Conservation (phyloP, 306 rosid genomes). For the Glycine latifolia region DNA sequence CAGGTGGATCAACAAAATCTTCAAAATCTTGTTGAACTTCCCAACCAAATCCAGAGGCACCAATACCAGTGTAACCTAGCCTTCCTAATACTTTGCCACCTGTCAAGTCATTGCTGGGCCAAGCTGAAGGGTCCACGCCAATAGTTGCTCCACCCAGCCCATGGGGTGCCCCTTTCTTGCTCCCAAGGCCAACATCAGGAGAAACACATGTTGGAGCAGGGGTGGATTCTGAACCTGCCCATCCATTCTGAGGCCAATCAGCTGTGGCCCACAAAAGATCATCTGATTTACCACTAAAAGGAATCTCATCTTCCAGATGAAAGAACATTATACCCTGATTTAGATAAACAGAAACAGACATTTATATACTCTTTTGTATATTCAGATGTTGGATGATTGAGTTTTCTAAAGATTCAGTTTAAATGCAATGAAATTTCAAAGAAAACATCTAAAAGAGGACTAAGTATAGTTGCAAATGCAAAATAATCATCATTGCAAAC, state of each 20-base stretch:
- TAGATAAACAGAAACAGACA: slow-evolving; percentile 43
- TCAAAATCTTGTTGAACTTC: slow-evolving; percentile 83
- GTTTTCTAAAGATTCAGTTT: background rate
- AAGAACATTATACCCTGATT: slow-evolving; percentile 87
- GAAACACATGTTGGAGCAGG: slow-evolving; percentile 86
- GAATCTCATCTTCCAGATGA: slow-evolving; percentile 62
- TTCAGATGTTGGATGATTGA: slow-evolving; percentile 32
- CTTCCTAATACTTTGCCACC: slow-evolving; percentile 76
- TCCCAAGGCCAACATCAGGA: slow-evolving; percentile 89
- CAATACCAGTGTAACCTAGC: slow-evolving; percentile 73
- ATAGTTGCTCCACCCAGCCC: slow-evolving; percentile 92
- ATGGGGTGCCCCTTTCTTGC: slow-evolving; percentile 73
- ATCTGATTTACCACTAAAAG: slow-evolving; percentile 57
- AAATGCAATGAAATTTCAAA: slow-evolving; percentile 4
- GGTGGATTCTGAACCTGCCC: slow-evolving; percentile 89
- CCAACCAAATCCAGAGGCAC: slow-evolving; percentile 90
- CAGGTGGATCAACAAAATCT: slow-evolving; percentile 82
- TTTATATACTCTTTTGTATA: slow-evolving; percentile 36
- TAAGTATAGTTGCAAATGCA: slow-evolving; percentile 3
- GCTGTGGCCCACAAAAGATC: slow-evolving; percentile 80
- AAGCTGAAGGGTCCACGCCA: slow-evolving; percentile 66
- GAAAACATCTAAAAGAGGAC: background rate
- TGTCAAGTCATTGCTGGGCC: slow-evolving; percentile 74
- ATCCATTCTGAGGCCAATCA: slow-evolving; percentile 96
- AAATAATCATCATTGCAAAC: slow-evolving; percentile 33